Conservation (phyloP, 306 rosid species). For the Clitoria ternatea region DNA sequence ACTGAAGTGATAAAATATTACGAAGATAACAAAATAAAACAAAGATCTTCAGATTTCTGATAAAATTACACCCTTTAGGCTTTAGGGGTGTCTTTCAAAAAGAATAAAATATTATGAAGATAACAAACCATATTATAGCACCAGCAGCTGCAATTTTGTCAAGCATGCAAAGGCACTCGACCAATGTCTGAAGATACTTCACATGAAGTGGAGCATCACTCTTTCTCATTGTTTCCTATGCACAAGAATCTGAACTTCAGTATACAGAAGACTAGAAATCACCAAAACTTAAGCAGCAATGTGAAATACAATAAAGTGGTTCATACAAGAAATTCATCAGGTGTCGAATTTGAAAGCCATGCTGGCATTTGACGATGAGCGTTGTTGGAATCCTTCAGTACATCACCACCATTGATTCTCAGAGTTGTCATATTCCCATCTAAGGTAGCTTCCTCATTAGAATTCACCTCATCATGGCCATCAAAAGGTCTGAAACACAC, state of each 20-base stretch:
- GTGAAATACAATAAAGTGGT: conserved; percentile 14
- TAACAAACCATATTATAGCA: conserved; percentile 88
- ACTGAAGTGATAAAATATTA: too few species aligned
- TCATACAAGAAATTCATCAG: conserved; percentile 98
- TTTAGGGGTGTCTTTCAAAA: conserved; percentile 7
- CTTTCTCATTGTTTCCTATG: conserved; percentile 83
- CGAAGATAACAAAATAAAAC: too few species aligned
- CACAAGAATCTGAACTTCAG: conserved; percentile 37
- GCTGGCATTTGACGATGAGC: conserved; percentile 69
- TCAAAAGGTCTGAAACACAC: conserved; percentile 69
- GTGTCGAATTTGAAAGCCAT: conserved; percentile 92
- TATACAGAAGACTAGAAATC: conserved; percentile 20
- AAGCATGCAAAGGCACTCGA: conserved; percentile 95
- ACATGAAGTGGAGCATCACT: conserved; percentile 86
- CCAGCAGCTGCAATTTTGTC: conserved; percentile 99
- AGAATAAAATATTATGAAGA: conserved; percentile 23
- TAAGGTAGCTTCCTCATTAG: conserved; percentile 52
- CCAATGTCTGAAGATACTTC: conserved; percentile 96
- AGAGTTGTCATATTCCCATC: conserved; percentile 46
- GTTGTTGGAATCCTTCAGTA: conserved; percentile 46
- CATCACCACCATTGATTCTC: conserved; percentile 61
- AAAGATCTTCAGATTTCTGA: too few species aligned
- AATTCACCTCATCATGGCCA: conserved; percentile 75
- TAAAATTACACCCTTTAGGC: conserved; percentile 5
- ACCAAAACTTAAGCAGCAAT: conserved; percentile 22